These are phyloP conservation scores for Russula compacta DNA, from an alignment of 768 basidiomycete genomes.

Conservation along the genomic window DNA sequence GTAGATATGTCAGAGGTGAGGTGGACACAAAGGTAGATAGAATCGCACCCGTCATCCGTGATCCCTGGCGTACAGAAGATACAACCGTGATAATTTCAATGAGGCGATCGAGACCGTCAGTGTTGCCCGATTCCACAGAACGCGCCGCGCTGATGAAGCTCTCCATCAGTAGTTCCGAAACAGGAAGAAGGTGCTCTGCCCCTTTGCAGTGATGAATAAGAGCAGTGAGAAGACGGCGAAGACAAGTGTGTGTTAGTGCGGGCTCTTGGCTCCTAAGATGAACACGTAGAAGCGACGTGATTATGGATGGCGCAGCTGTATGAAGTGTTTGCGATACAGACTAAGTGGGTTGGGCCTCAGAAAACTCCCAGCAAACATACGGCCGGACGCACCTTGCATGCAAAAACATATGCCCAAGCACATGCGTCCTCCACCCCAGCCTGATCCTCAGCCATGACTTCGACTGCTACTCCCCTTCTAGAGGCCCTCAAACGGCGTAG, in stretches of 20 bases:
- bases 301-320: conserved; percentile 56
- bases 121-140: conserved; percentile 14
- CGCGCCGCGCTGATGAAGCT: conserved; percentile 26
- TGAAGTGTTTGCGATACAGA: conserved; percentile 80
- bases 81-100: conserved; percentile 49
- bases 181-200: conserved; percentile 49
- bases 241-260: conserved; percentile 40
- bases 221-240: conserved; percentile 70
- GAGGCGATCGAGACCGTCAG: conserved; percentile 40
- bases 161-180: conserved; percentile 46
- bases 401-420: conserved; percentile 68
- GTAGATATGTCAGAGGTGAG: background rate
- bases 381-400: conserved; percentile 56
- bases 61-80: conserved; percentile 61
- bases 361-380: background rate
- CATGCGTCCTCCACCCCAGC: conserved; percentile 50
- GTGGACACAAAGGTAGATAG: background rate
- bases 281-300: conserved; percentile 47
- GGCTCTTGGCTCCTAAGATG: conserved; percentile 38
- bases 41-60: conserved; percentile 50
- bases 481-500: conserved; percentile 61
- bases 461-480: conserved; percentile 46
- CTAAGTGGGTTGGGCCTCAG: conserved; percentile 29
- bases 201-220: conserved; percentile 75
- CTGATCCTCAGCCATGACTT: conserved; percentile 42